Percentiles rank a stretch among this genome's conserved stretches.
phyloP scores from a whole-genome alignment of 108 stramenopile genomes.

The Skeletonema costatum region DNA sequence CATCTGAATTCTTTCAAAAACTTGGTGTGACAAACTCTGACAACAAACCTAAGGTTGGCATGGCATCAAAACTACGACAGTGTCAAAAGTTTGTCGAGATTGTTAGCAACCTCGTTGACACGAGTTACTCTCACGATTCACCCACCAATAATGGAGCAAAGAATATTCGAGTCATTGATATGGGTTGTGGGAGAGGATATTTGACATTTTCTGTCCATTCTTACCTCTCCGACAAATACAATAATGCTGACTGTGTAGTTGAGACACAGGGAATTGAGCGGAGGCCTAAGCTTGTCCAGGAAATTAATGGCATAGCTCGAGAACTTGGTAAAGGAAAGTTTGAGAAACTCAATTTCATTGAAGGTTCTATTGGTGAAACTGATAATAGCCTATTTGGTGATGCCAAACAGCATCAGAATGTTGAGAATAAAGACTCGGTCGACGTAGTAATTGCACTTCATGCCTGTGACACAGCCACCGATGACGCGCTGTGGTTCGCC shows the following conservation, averaged over 20 bases:
- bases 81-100: conserved; percentile 90
- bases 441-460: conserved; percentile 85
- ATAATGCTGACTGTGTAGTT: conserved; percentile 11
- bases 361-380: conserved; percentile 66
- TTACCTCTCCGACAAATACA: conserved; percentile 50
- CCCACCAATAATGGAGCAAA: neutral
- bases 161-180: conserved; percentile 65
- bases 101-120: conserved; percentile 49
- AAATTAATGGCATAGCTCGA: conserved; percentile 72
- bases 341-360: conserved; percentile 57
- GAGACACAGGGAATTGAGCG: conserved; percentile 74
- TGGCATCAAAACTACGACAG: conserved; percentile 78
- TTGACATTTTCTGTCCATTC: conserved; percentile 86
- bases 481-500: conserved; percentile 79
- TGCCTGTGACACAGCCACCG: conserved; percentile 92
- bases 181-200: conserved; percentile 81
- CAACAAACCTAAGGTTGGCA: conserved; percentile 62
- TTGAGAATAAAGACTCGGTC: conserved; percentile 20
- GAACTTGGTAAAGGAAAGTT: conserved; percentile 57
- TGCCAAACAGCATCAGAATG: neutral
- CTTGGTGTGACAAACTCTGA: conserved; percentile 66
- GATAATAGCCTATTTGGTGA: conserved; percentile 9
- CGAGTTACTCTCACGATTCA: neutral
- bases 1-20: conserved; percentile 57
- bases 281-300: conserved; percentile 71